phyloP scores from a whole-genome alignment of 78 protist genomes.

The Planoprotostelium fungivorum region DNA sequence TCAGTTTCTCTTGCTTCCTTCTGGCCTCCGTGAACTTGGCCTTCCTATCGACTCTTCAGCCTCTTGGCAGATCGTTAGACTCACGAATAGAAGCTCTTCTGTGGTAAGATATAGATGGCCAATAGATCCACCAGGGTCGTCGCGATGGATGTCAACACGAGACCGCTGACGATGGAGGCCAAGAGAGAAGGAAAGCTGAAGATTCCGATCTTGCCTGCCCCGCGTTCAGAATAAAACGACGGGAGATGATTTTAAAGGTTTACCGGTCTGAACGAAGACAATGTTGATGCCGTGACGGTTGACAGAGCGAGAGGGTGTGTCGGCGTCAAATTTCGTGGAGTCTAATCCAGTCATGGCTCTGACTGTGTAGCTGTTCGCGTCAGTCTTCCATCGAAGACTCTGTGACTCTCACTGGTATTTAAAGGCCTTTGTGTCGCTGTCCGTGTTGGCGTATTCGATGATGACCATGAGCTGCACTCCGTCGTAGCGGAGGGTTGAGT shows the following conservation, averaged over 20 bases:
- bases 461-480: not conserved
- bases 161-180: not conserved
- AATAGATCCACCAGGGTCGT: not conserved
- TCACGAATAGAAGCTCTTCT: not conserved
- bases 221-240: not conserved
- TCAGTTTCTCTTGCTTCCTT: too few relatives aligned
- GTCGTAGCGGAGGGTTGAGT: not conserved
- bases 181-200: not conserved
- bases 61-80: not conserved
- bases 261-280: conserved; percentile 50
- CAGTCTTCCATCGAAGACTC: not conserved
- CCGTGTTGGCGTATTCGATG: not conserved
- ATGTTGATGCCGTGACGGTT: conserved; percentile 54
- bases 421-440: not conserved
- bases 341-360: not conserved
- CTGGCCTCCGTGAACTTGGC: not conserved
- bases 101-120: not conserved
- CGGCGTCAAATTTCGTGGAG: not conserved
- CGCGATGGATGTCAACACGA: not conserved
- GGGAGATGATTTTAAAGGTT: too few relatives aligned
- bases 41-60: not conserved
- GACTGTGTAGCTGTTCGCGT: not conserved
- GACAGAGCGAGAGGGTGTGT: not conserved
- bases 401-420: not conserved
- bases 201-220: not conserved